Base-by-base conservation (phyloP, 2,329 filamentous ascomycete species). In the Aspergillus quadricinctus region DNA sequence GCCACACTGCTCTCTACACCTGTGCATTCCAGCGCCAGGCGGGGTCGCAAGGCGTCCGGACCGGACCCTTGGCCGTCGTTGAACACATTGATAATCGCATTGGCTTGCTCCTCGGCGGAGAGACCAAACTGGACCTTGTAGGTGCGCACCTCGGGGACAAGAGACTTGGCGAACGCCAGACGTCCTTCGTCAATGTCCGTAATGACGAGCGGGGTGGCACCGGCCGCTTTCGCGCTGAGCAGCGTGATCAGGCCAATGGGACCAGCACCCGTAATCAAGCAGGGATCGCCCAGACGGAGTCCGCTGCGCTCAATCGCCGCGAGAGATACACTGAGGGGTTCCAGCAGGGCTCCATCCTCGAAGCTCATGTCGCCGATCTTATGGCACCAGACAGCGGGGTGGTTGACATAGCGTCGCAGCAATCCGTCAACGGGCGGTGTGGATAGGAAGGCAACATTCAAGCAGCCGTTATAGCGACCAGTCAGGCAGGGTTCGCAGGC, bases 401-500 rank as follows among this genome's bases (percentile, higher is more conserved):
- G 93, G 79, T 93, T 96, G 77, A 97, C 89, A 74, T 97, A 97
- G 73, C 93, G 86, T 65, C 93, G 85, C 66, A 97, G 81, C 61
- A 97, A 83, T 37, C 93, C 94, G 8, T 89, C 83, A 29, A 96
- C 86, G 11, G 94, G 93, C 8, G 94, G 93, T 3, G 94, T 97
- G 50, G 90, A 95, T 52, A 95, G 82, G 80, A 97, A 97, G 54
- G 83, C 79, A 62, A 97, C 91, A 52, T 81, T 82, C 67, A 92
- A 89, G 79, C 93, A 97, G 58, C 92, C 93, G 73, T 97, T 97
- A 82, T 97, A 97, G 66, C 91, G 88, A 56, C 93, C 93, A 11
- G 89, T 94, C 63, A 96, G 80, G 76, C 92, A 97, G 41, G 90
- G 90, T 77, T 95, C 90, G 82, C 92, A 97, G 68, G 84, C 83